These are phyloP conservation scores for Saccharomyces pastorianus DNA, from an alignment of 1,139 yeast genomes.

Conservation along the genomic window DNA sequence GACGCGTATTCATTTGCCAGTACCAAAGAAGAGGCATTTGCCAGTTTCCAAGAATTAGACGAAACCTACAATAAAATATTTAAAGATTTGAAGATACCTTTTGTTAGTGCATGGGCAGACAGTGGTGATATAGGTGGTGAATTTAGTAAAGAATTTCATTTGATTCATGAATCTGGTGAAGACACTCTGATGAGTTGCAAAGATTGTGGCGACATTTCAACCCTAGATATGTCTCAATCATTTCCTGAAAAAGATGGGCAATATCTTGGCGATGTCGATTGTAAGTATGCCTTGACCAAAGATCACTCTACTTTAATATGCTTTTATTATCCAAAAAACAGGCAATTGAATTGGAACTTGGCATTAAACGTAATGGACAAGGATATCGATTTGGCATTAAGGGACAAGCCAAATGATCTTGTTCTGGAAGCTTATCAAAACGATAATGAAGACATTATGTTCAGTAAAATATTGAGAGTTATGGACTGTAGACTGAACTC, in stretches of 20 bases:
- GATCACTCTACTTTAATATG: slow-evolving; percentile 52
- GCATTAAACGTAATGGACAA: slow-evolving; percentile 41
- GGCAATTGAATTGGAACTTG: slow-evolving; percentile 46
- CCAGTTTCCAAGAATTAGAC: slow-evolving; percentile 55
- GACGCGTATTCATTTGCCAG: slow-evolving; percentile 87
- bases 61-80: slow-evolving; percentile 61
- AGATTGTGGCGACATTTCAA: slow-evolving; percentile 56
- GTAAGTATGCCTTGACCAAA: slow-evolving; percentile 44
- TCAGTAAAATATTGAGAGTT: slow-evolving; percentile 50
- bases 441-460: slow-evolving; percentile 38
- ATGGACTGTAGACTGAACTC: slow-evolving; percentile 61
- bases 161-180: slow-evolving; percentile 64
- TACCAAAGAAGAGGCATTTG: slow-evolving; percentile 45
- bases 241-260: slow-evolving; percentile 37
- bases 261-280: slow-evolving; percentile 31
- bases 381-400: slow-evolving; percentile 38
- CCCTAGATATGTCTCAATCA: slow-evolving; percentile 61
- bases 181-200: slow-evolving; percentile 65
- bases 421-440: slow-evolving; percentile 32
- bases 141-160: slow-evolving; percentile 87
- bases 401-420: slow-evolving; percentile 24
- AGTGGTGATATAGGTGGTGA: slow-evolving; percentile 92
- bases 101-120: slow-evolving; percentile 79
- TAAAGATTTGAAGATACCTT: slow-evolving; percentile 60
- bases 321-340: slow-evolving; percentile 53